These are phyloP conservation scores for Phytopythium oedochilum DNA, from an alignment of 352 stramenopile genomes.

Conservation along the genomic window DNA sequence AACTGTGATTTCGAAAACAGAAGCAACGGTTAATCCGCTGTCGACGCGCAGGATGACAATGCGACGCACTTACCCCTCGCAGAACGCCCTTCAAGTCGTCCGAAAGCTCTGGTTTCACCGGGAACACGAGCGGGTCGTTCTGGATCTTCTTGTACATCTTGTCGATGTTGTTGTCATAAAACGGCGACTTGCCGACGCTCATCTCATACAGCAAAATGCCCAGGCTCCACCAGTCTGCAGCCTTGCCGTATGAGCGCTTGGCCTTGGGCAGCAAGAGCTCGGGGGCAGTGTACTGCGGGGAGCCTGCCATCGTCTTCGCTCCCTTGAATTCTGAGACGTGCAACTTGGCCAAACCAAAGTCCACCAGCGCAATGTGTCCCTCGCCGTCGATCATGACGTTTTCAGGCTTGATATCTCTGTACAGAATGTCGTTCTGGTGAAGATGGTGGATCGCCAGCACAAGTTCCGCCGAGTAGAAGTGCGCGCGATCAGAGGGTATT, in stretches of 20 bases:
- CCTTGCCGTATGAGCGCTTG: slow-evolving; percentile 86
- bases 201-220: slow-evolving; percentile 93
- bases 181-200: slow-evolving; percentile 90
- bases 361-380: slow-evolving; percentile 94
- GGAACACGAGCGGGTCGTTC: slow-evolving; percentile 79
- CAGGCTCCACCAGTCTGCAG: slow-evolving; percentile 87
- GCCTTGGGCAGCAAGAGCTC: slow-evolving; percentile 81
- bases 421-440: slow-evolving; percentile 94
- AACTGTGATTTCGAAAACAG: slow-evolving; percentile 29
- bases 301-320: slow-evolving; percentile 87
- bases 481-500: slow-evolving; percentile 75
- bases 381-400: slow-evolving; percentile 95
- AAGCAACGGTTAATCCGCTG: background rate
- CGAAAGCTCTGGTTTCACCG: slow-evolving; percentile 56
- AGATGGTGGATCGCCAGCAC: slow-evolving; percentile 91
- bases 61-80: slow-evolving; percentile 31
- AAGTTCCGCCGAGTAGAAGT: slow-evolving; percentile 93
- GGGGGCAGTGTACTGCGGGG: slow-evolving; percentile 83
- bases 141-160: slow-evolving; percentile 94
- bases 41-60: background rate
- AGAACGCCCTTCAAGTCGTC: slow-evolving; percentile 81
- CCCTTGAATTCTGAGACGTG: slow-evolving; percentile 89
- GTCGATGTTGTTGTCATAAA: slow-evolving; percentile 93
- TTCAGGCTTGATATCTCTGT: slow-evolving; percentile 96
- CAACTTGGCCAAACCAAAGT: slow-evolving; percentile 94